Base-by-base conservation (phyloP, 1,284 basidiomycete species). In the Sanghuangporus weigelae region DNA sequence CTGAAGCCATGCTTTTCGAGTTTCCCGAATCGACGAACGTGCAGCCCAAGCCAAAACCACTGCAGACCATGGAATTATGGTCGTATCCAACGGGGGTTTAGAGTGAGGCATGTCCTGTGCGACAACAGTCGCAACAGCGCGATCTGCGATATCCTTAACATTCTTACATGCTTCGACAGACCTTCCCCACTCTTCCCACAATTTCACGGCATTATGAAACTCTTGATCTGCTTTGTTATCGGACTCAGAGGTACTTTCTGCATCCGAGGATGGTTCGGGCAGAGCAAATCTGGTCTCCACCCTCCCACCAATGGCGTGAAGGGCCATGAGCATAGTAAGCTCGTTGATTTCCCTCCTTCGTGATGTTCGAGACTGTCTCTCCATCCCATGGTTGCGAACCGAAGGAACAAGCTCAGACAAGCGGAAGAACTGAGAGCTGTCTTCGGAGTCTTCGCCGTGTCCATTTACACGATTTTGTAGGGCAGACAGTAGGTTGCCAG, bases 161-260 rank as follows among this genome's bases (percentile, higher is more conserved):
- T 79, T 81, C 14, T 81, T 70, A 91, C 92, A 90, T 21, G 80
- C 68, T 71, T 89, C 85, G 49, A 93, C 71, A 59, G 76, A 77
- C 60, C 82, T 79, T 2, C 87, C 89, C 90, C 92, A 90, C 59
- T 86, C 82, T 53, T 86, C 80, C 87, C 88, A 88, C 80, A 91
- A 84, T 57, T 76, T 76, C 64, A 69, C 67, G 53, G 71, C 70
- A 59, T 72, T 69, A 53, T 64, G 58, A 21, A 57, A n/a, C 56
- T 63, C 59, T 55, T 36, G 49, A n/a, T 26, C 65, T 54, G 67
- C 67, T 60, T 67, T 68, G 60, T 57, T 68, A 61, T 66, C 23
- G 44, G 46, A 68, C 2, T 69, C 70, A 16, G 60, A 51, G 54
- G 16, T 42, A 21, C 26, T 23, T 38, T 58, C 57, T n/a, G 11